phyloP scores from a whole-genome alignment of 177 flowering plant genomes.

The Vitis hybrid region DNA sequence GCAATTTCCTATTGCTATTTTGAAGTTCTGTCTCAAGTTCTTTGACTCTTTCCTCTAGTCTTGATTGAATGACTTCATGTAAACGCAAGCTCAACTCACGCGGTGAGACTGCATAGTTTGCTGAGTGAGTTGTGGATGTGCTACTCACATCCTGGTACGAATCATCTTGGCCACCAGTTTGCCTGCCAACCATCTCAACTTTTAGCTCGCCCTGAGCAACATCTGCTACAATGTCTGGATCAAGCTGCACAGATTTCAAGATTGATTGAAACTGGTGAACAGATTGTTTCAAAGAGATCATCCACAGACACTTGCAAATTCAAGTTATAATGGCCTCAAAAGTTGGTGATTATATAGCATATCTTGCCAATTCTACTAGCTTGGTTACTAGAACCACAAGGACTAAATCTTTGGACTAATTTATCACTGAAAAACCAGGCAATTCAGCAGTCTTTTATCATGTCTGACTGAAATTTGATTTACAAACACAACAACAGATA shows the following conservation, averaged over 20 bases:
- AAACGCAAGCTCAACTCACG: slow-evolving; percentile 61
- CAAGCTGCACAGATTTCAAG: slow-evolving; percentile 44
- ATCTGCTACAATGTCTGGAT: slow-evolving; percentile 51
- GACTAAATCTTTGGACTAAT: no score
- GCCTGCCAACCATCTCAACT: slow-evolving; percentile 32
- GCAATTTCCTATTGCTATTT: slow-evolving; percentile 46
- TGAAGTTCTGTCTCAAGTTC: slow-evolving; percentile 65
- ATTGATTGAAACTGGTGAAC: slow-evolving; percentile 5
- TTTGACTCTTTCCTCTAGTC: slow-evolving; percentile 55
- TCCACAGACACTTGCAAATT: no score
- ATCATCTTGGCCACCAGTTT: slow-evolving; percentile 18
- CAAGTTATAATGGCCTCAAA: no score
- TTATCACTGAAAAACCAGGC: no score
- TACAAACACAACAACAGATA: no score
- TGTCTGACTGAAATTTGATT: no score
- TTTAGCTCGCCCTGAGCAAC: slow-evolving; percentile 61
- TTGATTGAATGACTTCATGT: slow-evolving; percentile 56
- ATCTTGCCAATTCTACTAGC: no score
- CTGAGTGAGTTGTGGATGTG: slow-evolving; percentile 37
- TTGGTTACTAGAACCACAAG: no score
- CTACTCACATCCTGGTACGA: slow-evolving; percentile 34
- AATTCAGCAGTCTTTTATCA: no score
- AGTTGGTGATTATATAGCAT: no score
- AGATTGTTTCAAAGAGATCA: background rate
- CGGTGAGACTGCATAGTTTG: slow-evolving; percentile 62